Evolutionary conservation across 768 basidiomycete genomes (phyloP), one percentile per base, ranked within the genome.

Genomic region (Strobilomyces confusus): DNA sequence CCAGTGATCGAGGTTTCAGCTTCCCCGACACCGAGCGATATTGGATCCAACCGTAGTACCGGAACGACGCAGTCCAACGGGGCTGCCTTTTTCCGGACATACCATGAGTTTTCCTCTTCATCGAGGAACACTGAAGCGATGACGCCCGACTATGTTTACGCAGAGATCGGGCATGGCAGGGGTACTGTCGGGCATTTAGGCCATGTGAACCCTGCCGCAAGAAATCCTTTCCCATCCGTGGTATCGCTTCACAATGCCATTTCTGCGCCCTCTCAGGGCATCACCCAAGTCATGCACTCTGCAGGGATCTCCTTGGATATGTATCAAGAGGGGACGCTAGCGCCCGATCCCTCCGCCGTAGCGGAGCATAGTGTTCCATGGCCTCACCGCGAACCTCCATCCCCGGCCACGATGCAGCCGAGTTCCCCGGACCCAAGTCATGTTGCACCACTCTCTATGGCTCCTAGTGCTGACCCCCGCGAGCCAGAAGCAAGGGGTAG

Each of bases 131-230:
- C 77, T 55, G 84, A 85, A 40, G 77, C 80, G 17, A 69, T 83
- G 64, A 89, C 86, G 15, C 87, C 86, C 22, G 88, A 89, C 60
- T 76, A 87, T 47, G 77, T 85, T 58, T 88, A 78, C 56, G 86
- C 87, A 6, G 89, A 91, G 64, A 84, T 88, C 54, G 87, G 86
- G 3, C 87, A 88, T 62, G 86, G 86, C 4, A 77, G 84, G 26
- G 86, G 85, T 6, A 71, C 77, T 19, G 60, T 44, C 9, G 56
- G 56, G 22, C 63, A 56, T 38, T 53, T 57, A 25, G 59, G 55
- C 51, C 60, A 61, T 17, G 33, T 30, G 45, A 63, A 55, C 37
- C 33, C 55, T 30, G 36, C 65, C 12, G 55, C 60, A 14, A 64
- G 66, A 51, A 66, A 63, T 42, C 33, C 56, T 38, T 66, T 70